Conservation (phyloP, 768 basidiomycete species). For the Porpolomopsis calyptriformis region DNA sequence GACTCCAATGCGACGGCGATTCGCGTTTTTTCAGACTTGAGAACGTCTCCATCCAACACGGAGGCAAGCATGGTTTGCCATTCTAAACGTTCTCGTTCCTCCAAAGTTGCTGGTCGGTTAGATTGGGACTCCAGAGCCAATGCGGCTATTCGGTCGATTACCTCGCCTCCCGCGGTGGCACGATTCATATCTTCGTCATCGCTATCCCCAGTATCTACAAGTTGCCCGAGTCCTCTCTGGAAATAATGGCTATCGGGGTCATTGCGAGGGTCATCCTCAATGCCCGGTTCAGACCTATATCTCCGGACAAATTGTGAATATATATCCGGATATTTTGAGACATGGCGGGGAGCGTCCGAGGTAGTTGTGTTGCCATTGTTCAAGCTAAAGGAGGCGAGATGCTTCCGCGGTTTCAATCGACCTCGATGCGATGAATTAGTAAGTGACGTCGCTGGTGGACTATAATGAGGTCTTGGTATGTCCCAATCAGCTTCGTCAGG, state of each 20-base stretch:
- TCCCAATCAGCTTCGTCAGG: slow-evolving; percentile 39
- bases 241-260: slow-evolving; percentile 82
- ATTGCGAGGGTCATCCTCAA: slow-evolving; percentile 58
- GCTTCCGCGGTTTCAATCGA: slow-evolving; percentile 4
- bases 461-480: slow-evolving; percentile 23
- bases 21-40: slow-evolving; percentile 89
- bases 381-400: not conserved
- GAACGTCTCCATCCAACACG: slow-evolving; percentile 86
- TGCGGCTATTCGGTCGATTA: slow-evolving; percentile 40
- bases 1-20: slow-evolving; percentile 73
- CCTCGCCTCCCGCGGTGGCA: slow-evolving; percentile 33
- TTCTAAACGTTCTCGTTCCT: slow-evolving; percentile 76
- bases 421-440: slow-evolving; percentile 10
- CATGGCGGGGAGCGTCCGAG: not conserved
- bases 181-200: slow-evolving; percentile 61
- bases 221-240: slow-evolving; percentile 56
- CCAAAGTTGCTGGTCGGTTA: slow-evolving; percentile 54
- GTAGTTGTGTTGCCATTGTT: slow-evolving; percentile 2
- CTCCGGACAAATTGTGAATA: slow-evolving; percentile 74
- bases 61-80: slow-evolving; percentile 96
- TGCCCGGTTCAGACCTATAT: slow-evolving; percentile 55
- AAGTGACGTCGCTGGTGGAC: slow-evolving; percentile 22
- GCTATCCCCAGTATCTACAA: slow-evolving; percentile 59
- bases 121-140: slow-evolving; percentile 52
- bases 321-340: slow-evolving; percentile 39